Percentiles rank a stretch among this genome's conserved stretches.
Conservation (phyloP, 2,329 filamentous ascomycete species). For the Trichoderma citrinoviride region DNA sequence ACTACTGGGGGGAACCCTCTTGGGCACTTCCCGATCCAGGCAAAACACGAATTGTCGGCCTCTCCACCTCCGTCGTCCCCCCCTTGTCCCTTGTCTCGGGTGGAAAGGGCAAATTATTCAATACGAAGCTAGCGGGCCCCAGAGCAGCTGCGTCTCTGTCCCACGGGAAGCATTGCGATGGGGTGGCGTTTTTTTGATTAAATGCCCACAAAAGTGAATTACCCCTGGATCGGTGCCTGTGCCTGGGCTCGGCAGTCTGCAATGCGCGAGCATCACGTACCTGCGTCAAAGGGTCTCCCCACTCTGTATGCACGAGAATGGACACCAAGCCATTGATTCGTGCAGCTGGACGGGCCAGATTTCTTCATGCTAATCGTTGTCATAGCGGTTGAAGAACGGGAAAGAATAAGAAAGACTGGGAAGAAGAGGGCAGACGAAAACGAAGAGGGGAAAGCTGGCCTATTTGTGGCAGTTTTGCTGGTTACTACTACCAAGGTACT, state of each 20-base stretch:
- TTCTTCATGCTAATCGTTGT: background rate
- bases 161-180: background rate
- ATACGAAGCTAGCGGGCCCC: conserved; percentile 17
- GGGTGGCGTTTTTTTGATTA: conserved; percentile 18
- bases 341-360: conserved; percentile 10
- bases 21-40: conserved; percentile 18
- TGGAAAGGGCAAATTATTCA: conserved; percentile 22
- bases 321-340: conserved; percentile 16
- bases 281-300: conserved; percentile 14
- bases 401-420: background rate
- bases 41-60: conserved; percentile 12
- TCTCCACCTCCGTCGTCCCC: background rate
- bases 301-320: background rate
- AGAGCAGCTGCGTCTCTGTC: background rate
- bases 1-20: background rate
- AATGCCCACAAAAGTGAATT: conserved; percentile 13
- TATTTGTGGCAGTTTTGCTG: background rate
- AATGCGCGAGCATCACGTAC: conserved; percentile 7
- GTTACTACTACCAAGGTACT: too few relatives aligned
- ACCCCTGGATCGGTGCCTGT: conserved; percentile 19
- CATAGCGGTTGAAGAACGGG: background rate
- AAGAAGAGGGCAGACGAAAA: background rate
- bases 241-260: conserved; percentile 15
- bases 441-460: conserved; percentile 6
- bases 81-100: conserved; percentile 10